phyloP scores from a whole-genome alignment of 2,329 filamentous ascomycete genomes.

The Stachybotrys echinatus region DNA sequence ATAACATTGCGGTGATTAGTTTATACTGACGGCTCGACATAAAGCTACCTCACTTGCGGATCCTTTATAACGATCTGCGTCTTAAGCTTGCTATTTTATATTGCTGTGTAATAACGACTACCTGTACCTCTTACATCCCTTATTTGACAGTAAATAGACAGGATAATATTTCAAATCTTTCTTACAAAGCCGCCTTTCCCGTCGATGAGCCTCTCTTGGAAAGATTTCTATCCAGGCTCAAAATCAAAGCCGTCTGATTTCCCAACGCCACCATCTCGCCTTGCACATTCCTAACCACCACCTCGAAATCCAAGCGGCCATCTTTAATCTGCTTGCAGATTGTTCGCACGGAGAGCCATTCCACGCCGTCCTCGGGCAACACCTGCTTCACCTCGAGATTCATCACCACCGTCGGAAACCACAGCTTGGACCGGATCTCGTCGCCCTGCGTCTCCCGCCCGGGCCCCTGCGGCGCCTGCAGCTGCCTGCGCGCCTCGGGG shows the following conservation, averaged over 20 bases:
- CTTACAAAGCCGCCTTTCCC: background rate
- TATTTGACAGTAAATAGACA: too few species aligned
- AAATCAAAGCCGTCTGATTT: background rate
- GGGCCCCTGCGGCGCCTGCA: background rate
- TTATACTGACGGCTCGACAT: too few species aligned
- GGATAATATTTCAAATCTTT: too few species aligned
- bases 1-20: too few species aligned
- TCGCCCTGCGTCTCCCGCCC: background rate
- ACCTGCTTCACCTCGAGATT: constrained; percentile 74
- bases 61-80: too few species aligned
- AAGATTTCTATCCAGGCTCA: constrained; percentile 1
- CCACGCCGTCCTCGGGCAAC: constrained; percentile 60
- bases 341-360: constrained; percentile 66
- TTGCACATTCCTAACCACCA: constrained; percentile 40
- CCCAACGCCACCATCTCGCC: background rate
- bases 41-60: too few species aligned
- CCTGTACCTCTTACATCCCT: too few species aligned
- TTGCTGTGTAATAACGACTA: too few species aligned
- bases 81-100: too few species aligned
- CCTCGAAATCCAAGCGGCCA: constrained; percentile 70
- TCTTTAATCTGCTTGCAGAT: constrained; percentile 62
- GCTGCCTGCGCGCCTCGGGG: background rate
- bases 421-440: constrained; percentile 34
- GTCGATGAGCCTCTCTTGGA: background rate
- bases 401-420: constrained; percentile 73